Conservation (phyloP, 83 land plant genomes). For the Diphasiastrum complanatum region DNA sequence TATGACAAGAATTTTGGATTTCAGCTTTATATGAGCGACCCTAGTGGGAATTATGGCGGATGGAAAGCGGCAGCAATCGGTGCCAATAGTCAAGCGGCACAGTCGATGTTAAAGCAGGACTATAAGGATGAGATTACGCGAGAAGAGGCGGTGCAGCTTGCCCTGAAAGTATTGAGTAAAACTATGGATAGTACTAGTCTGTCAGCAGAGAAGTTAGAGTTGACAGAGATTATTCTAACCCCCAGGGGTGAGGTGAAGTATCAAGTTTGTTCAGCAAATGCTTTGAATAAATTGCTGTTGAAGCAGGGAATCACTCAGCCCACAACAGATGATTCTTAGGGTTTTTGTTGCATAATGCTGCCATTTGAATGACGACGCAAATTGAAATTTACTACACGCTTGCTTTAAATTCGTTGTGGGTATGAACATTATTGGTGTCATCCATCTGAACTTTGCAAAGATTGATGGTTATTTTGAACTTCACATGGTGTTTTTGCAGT, state of each 20-base stretch:
- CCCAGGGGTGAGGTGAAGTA: conserved; percentile 3
- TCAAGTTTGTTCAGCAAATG: conserved; percentile 5
- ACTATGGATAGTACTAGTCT: conserved; percentile 12
- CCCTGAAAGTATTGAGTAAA: conserved; percentile 5
- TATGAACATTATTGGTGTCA: too few species aligned
- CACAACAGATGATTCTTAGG: too few species aligned
- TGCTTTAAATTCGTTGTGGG: too few species aligned
- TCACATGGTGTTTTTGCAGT: too few species aligned
- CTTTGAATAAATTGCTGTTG: not conserved
- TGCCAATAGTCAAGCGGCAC: conserved; percentile 6
- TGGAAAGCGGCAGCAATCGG: conserved; percentile 15
- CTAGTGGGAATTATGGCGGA: conserved; percentile 13
- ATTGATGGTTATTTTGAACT: too few species aligned
- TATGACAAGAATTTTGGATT: conserved; percentile 4
- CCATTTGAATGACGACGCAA: too few species aligned
- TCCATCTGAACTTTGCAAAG: too few species aligned
- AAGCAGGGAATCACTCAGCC: too few species aligned
- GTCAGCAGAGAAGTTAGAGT: conserved; percentile 14
- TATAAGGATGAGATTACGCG: conserved; percentile 16
- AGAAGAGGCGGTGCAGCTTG: conserved; percentile 9
- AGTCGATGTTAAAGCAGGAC: conserved; percentile 17
- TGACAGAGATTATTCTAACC: not conserved
- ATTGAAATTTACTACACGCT: too few species aligned
- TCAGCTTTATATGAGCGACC: conserved; percentile 18
- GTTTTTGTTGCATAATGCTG: too few species aligned